A percentile compares a stretch with the other conserved stretches of the same genome.
Evolutionary conservation across 169 alveolate species (phyloP).

Genomic region (Babesia bovis): DNA sequence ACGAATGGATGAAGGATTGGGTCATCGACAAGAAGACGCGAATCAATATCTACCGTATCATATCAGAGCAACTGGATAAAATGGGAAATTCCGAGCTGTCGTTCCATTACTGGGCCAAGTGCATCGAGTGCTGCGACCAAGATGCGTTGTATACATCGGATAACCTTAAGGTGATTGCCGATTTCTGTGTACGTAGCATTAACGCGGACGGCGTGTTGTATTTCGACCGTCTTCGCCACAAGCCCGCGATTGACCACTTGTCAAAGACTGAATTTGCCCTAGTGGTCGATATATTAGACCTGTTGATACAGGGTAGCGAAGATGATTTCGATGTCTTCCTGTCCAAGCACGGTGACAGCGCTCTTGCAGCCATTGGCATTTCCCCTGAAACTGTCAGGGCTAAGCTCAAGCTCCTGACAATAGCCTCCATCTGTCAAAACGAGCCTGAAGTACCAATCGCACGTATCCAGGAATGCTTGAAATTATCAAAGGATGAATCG

Average conservation of each 20-base stretch:
- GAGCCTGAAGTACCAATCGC: conserved; percentile 59
- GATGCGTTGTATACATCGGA: conserved; percentile 39
- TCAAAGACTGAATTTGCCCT: conserved; percentile 40
- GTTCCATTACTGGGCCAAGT: conserved; percentile 36
- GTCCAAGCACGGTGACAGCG: conserved; percentile 29
- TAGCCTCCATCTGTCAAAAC: conserved; percentile 49
- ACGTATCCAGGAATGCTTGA: conserved; percentile 47
- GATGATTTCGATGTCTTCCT: conserved; percentile 33
- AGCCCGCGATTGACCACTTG: conserved; percentile 68
- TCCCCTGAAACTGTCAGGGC: conserved; percentile 6
- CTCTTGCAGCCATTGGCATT: conserved; percentile 14
- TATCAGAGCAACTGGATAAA: conserved; percentile 69
- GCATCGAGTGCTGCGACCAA: conserved; percentile 45
- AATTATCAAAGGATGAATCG: conserved; percentile 49
- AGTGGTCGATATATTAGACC: conserved; percentile 39
- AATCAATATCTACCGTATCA: conserved; percentile 64
- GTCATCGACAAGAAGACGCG: conserved; percentile 58
- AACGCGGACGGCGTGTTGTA: conserved; percentile 65
- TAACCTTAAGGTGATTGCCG: conserved; percentile 62
- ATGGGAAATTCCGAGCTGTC: conserved; percentile 58
- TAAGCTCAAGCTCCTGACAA: conserved; percentile 44
- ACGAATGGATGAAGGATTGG: conserved; percentile 76
- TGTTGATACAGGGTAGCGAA: conserved; percentile 40
- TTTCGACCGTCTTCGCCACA: conserved; percentile 62
- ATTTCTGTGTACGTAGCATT: conserved; percentile 62